These are phyloP conservation scores for Cornus suecica DNA, from an alignment of 148 eudicot species.

Conservation along the genomic window DNA sequence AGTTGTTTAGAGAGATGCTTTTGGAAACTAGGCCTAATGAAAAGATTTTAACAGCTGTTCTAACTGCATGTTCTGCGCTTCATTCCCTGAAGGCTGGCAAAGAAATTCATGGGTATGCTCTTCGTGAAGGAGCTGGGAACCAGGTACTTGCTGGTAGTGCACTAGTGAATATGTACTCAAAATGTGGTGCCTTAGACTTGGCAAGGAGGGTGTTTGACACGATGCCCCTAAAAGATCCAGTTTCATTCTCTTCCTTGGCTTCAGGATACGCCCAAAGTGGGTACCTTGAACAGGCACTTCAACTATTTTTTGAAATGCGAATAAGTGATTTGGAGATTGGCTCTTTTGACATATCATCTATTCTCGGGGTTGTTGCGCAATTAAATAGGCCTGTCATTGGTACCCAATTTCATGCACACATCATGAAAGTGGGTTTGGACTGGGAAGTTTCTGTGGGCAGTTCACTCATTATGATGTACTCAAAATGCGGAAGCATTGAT, in stretches of 20 bases:
- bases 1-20: constrained; percentile 58
- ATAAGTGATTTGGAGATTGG: constrained; percentile 36
- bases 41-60: constrained; percentile 43
- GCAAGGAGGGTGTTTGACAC: constrained; percentile 59
- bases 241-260: constrained; percentile 63
- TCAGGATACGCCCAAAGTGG: constrained; percentile 77
- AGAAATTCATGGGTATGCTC: constrained; percentile 64
- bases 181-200: constrained; percentile 51
- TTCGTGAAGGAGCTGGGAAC: constrained; percentile 41
- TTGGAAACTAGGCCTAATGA: constrained; percentile 47
- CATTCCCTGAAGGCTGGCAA: constrained; percentile 47
- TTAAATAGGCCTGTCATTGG: constrained; percentile 40
- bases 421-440: constrained; percentile 56
- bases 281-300: constrained; percentile 46
- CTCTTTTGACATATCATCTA: constrained; percentile 61
- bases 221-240: constrained; percentile 55
- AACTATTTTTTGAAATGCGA: constrained; percentile 51
- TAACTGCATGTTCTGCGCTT: constrained; percentile 53
- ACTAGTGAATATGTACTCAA: constrained; percentile 77
- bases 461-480: constrained; percentile 69
- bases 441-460: constrained; percentile 65
- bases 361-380: constrained; percentile 46
- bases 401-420: constrained; percentile 48
- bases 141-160: constrained; percentile 36
- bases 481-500: constrained; percentile 58